Evolutionary conservation across 768 basidiomycete genomes (phyloP).

Genomic region (Russula brevipes): DNA sequence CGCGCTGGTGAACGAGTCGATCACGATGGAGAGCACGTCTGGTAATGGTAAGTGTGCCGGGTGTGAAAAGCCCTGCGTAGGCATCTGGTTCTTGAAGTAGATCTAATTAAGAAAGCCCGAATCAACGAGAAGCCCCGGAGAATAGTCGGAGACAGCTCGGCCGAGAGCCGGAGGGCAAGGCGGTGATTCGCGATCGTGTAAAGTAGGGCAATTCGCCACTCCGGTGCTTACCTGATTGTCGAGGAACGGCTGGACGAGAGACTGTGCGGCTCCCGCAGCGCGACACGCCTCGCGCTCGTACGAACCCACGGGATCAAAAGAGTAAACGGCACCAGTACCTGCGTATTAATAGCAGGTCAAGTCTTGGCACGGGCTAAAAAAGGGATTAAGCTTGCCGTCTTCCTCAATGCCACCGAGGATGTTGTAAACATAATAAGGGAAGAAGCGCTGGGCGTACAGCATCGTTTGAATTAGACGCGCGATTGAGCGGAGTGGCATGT

Average conservation of each 20-base stretch:
- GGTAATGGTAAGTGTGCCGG: conserved; percentile 77
- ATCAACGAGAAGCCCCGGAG: conserved; percentile 31
- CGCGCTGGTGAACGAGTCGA: conserved; percentile 94
- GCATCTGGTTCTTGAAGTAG: conserved; percentile 93
- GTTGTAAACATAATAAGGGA: conserved; percentile 98
- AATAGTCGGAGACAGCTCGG: conserved; percentile 37
- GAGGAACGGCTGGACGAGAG: conserved; percentile 93
- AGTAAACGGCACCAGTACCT: conserved; percentile 97
- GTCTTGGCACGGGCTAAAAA: conserved; percentile 7
- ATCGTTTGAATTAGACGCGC: conserved; percentile 98
- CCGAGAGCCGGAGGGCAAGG: background rate
- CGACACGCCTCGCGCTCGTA: conserved; percentile 97
- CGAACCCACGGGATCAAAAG: conserved; percentile 98
- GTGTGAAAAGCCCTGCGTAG: conserved; percentile 65
- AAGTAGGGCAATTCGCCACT: background rate
- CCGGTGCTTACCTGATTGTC: conserved; percentile 83
- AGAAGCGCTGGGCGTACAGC: conserved; percentile 93
- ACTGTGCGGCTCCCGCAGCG: conserved; percentile 93
- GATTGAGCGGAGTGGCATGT: conserved; percentile 94
- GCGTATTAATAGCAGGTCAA: conserved; percentile 17
- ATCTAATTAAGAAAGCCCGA: conserved; percentile 51
- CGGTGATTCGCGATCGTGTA: background rate
- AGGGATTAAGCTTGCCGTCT: conserved; percentile 58
- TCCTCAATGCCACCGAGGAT: conserved; percentile 95
- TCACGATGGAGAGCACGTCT: conserved; percentile 79